These are phyloP conservation scores for Annulohypoxylon truncatum DNA, from an alignment of 2,329 filamentous ascomycete species.

Conservation along the genomic window DNA sequence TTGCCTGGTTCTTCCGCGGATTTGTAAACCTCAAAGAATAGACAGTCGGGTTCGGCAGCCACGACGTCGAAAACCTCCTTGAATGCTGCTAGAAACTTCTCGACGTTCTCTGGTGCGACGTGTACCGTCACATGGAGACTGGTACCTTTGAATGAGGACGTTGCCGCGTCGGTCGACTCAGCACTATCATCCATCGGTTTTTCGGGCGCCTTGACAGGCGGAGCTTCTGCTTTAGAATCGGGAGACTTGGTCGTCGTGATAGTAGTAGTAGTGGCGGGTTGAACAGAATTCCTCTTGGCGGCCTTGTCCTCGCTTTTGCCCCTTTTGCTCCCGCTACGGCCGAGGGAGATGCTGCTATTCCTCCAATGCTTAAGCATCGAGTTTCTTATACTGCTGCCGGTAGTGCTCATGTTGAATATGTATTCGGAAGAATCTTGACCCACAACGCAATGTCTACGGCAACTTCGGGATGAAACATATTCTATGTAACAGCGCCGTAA, in stretches of 20 bases:
- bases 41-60: constrained; percentile 56
- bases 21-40: constrained; percentile 58
- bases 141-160: constrained; percentile 27
- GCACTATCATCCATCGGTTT: constrained; percentile 7
- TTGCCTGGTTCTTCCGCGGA: constrained; percentile 52
- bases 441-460: background rate
- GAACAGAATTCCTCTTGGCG: constrained; percentile 16
- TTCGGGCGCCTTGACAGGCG: background rate
- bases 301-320: constrained; percentile 18
- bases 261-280: background rate
- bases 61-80: constrained; percentile 56
- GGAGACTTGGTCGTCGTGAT: constrained; percentile 6
- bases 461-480: constrained; percentile 8
- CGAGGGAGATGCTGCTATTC: constrained; percentile 28
- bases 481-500: background rate
- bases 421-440: background rate
- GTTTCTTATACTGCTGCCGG: constrained; percentile 17
- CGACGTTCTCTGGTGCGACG: constrained; percentile 44
- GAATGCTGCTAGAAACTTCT: constrained; percentile 47
- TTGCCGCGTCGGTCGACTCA: background rate
- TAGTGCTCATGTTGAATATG: constrained; percentile 23
- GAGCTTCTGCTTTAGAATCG: background rate
- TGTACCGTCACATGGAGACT: constrained; percentile 47
- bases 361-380: constrained; percentile 33
- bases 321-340: constrained; percentile 24